Conservation (phyloP, 1,139 yeast species). For the Saccharomyces hybrid region DNA sequence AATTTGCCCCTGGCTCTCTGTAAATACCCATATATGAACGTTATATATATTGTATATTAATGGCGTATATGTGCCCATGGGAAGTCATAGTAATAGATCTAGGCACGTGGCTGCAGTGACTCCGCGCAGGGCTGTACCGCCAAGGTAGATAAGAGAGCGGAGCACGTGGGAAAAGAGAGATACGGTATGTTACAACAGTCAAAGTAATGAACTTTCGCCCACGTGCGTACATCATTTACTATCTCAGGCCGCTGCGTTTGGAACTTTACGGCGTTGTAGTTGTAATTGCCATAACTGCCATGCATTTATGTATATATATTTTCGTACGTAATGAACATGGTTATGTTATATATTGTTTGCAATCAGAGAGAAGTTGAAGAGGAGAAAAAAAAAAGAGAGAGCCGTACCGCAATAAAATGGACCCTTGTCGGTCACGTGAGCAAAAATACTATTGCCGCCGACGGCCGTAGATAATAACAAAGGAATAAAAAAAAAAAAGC, state of each 20-base stretch:
- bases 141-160: background rate
- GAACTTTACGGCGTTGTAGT: background rate
- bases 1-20: background rate
- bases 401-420: background rate
- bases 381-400: background rate
- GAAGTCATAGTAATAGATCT: background rate
- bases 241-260: background rate
- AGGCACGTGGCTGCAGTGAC: background rate
- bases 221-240: background rate
- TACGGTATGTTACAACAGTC: background rate
- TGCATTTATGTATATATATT: background rate
- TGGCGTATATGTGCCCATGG: background rate
- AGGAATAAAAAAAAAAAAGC: background rate
- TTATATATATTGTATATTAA: background rate
- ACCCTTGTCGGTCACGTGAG: background rate
- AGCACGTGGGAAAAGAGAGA: background rate
- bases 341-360: background rate
- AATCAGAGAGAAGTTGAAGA: background rate
- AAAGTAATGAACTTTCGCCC: background rate
- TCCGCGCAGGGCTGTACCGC: background rate
- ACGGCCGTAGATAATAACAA: background rate
- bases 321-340: background rate
- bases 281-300: background rate
- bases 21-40: background rate
- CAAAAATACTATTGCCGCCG: background rate